Evolutionary conservation across 129 eudicot genomes (phyloP), one percentile per base, ranked within the genome.

Genomic region (Dittrichia graveolens): DNA sequence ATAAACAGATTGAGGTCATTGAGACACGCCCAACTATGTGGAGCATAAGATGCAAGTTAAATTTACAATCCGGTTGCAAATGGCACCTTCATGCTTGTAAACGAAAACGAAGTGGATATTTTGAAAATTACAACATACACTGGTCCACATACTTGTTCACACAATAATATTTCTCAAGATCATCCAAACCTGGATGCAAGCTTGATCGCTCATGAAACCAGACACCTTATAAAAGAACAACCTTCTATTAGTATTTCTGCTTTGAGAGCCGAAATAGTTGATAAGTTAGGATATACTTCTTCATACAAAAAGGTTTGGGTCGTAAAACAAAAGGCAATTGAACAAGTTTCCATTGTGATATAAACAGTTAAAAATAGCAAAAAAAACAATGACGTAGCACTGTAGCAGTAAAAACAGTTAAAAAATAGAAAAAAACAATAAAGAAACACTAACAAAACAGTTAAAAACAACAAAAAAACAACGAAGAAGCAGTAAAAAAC

Each of bases 21-120:
- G 49, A 62, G n/a, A 62, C 49, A 40, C 8, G 34, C 49, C 68
- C 31, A 39, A 62, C 68, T 62, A n/a, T 62, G 10, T 62, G 68
- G 49, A 39, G 13, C 10, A 14, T 38, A 6, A 62, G 68, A 41
- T 62, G 68, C 49, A 39, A n/a, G n/a, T n/a, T n/a, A n/a, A n/a
- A n/a, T n/a, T n/a, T n/a, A 14, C 49, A 40, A 39, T 62, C 7
- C 3, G 37, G 49, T 15, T 62, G 68, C 35, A 62, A 62, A n/a
- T 62, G 68, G 68, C 48, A 40, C 40, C 45, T 62, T 39, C 68
- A 34, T 7, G 68, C 49, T 7, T 13, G 49, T 41, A 62, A 62
- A 62, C 68, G 68, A 61, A 62, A 62, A 2, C 11, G 34, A 19
- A 40, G 35, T 39, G 50, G 49, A 15, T 39, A 62, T 41, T 62